Conservation (phyloP, 331 rosid genomes). For the Telfairia occidentalis region DNA sequence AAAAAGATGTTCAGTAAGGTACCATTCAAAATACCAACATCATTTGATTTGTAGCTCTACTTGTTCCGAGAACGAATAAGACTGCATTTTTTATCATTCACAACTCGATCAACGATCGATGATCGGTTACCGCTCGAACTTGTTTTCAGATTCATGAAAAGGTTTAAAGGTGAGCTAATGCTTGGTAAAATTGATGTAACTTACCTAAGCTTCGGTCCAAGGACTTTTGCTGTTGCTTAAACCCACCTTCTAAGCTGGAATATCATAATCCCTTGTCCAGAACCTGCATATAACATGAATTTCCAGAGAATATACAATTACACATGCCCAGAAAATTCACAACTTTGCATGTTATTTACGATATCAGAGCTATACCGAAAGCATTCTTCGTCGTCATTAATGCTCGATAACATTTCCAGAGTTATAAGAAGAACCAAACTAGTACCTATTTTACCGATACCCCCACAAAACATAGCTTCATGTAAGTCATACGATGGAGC, state of each 20-base stretch:
- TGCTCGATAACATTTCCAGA: slow-evolving; percentile 3
- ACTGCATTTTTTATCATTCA: background rate
- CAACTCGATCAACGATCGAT: too few species aligned
- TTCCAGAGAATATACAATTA: background rate
- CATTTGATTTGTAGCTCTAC: background rate
- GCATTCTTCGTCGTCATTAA: background rate
- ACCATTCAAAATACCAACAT: too few species aligned
- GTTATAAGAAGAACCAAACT: background rate
- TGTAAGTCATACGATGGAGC: background rate
- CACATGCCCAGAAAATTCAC: background rate
- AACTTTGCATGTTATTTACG: background rate
- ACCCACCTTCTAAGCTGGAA: background rate
- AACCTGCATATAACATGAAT: background rate
- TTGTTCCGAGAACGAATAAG: background rate
- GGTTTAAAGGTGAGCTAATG: background rate
- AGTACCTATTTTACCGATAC: background rate
- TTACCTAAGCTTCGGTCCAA: background rate
- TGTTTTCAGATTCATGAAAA: background rate
- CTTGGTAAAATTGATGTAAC: background rate
- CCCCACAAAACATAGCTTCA: background rate
- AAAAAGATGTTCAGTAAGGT: too few species aligned
- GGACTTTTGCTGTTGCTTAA: background rate
- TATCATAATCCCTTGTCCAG: background rate
- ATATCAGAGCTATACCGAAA: background rate
- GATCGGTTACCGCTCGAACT: too few species aligned